These are phyloP conservation scores for Cantharellus cinnabarinus DNA, from an alignment of 768 basidiomycete species.

Conservation along the genomic window DNA sequence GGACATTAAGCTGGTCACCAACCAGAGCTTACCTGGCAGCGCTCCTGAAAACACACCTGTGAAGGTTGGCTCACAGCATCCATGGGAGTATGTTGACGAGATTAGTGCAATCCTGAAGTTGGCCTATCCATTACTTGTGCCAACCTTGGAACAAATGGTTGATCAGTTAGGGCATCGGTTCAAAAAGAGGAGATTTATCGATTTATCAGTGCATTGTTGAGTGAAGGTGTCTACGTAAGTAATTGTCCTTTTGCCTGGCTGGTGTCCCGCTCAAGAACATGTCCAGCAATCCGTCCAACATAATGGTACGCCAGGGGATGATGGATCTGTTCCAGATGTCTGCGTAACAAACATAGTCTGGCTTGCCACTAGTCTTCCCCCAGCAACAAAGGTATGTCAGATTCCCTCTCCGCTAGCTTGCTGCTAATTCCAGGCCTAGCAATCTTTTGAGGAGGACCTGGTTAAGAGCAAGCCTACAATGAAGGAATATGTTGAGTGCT, in stretches of 20 bases:
- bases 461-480: conserved; percentile 53
- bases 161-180: conserved; percentile 21
- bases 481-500: conserved; percentile 71
- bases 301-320: conserved; percentile 16
- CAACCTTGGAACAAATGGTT: neutral
- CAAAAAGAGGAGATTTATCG: conserved; percentile 91
- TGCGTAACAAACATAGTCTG: conserved; percentile 21
- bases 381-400: conserved; percentile 5
- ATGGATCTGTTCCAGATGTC: conserved; percentile 15
- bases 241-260: too few relatives aligned
- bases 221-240: too few relatives aligned
- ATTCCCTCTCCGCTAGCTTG: conserved; percentile 18
- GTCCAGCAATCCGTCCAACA: conserved; percentile 20
- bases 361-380: conserved; percentile 19
- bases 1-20: too few relatives aligned
- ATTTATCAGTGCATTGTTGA: too few relatives aligned
- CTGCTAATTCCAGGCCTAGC: conserved; percentile 81
- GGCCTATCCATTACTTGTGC: neutral
- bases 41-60: too few relatives aligned
- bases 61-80: conserved; percentile 3
- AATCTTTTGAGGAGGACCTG: too few relatives aligned
- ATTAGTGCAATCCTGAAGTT: neutral
- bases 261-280: too few relatives aligned
- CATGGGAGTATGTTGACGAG: neutral
- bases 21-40: too few relatives aligned